Base-by-base conservation (phyloP, 1,284 basidiomycete genomes). In the Marasmius tenuissimus region DNA sequence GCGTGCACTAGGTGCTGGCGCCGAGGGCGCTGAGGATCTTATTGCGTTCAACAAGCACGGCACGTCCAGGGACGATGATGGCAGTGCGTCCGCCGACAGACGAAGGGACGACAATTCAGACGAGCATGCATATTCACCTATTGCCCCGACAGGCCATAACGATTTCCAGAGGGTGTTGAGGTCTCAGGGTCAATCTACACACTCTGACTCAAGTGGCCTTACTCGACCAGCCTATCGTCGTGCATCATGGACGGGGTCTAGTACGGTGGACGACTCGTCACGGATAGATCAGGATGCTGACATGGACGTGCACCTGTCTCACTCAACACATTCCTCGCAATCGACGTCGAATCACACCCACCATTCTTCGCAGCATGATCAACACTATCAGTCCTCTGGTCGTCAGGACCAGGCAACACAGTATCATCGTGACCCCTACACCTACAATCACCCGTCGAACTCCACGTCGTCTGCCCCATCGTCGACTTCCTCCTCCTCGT, bases 1-100 rank as follows among this genome's bases (percentile, higher is more conserved):
- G 68, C 74, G 62, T 69, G 74, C 68, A 63, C 68, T 64, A 48
- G 70, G 63, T 64, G 71, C 61, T 67, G 70, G 64, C 34, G 53
- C 57, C 53, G 45, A 50, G 10, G 52, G 52, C 35, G 39, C 37
- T n/a, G 38, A 42, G 22, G 50, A 53, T 20, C 49, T 38, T n/a
- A 34, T 7, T 11, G 14, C 3, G 14, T 27, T 35, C 18, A 16
- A 35, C 54, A 40, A 58, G 27, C 33, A 39, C 37, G n/a, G 34
- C 53, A 33, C 48, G 49, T 45, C 50, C 39, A n/a, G 38, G 45
- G 27, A n/a, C 47, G 40, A 50, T 42, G 34, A 39, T 37, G 4
- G n/a, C 56, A 16, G 33, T 48, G 40, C 40, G 22, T 39, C 50
- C 38, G 50, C 27, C 45, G 34, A 54, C 6, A 47, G 20, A 20